Percentiles rank a stretch among this genome's conserved stretches.
phyloP scores from a whole-genome alignment of 768 basidiomycete genomes.

The Podaxis sp. region DNA sequence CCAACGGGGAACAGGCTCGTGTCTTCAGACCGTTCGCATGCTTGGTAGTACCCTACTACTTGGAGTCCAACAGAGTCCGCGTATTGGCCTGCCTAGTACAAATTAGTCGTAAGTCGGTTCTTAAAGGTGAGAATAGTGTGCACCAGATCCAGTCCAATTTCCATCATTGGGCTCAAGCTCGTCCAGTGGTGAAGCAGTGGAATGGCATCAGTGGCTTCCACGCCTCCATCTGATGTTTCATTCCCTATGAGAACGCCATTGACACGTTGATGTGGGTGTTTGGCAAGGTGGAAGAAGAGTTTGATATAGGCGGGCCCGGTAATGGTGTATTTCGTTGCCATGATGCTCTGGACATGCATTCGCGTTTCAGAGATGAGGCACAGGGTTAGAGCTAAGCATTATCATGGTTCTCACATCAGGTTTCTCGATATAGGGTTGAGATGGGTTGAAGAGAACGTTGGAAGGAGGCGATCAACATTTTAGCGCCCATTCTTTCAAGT shows the following conservation, averaged over 20 bases:
- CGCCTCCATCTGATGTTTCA: slow-evolving; percentile 28
- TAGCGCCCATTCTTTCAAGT: neutral
- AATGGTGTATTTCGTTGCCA: slow-evolving; percentile 45
- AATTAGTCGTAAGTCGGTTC: slow-evolving; percentile 1
- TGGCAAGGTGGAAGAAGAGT: slow-evolving; percentile 76
- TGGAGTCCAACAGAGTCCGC: slow-evolving; percentile 52
- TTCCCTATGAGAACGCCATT: slow-evolving; percentile 78
- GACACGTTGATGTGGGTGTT: slow-evolving; percentile 72
- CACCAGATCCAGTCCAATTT: slow-evolving; percentile 78
- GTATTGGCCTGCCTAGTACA: slow-evolving; percentile 53
- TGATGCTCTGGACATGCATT: neutral
- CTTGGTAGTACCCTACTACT: slow-evolving; percentile 78
- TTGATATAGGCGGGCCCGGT: slow-evolving; percentile 68
- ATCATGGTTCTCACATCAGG: neutral
- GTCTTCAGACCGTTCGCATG: slow-evolving; percentile 63
- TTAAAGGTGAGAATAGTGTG: slow-evolving; percentile 22
- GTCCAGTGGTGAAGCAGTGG: slow-evolving; percentile 88
- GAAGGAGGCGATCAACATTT: neutral
- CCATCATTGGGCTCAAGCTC: slow-evolving; percentile 82
- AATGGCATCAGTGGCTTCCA: slow-evolving; percentile 63
- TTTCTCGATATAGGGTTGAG: neutral
- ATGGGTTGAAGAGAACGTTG: neutral
- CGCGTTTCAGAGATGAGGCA: neutral
- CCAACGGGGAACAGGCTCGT: slow-evolving; percentile 62
- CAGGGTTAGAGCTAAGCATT: neutral